phyloP scores from a whole-genome alignment of 306 rosid genomes.

The Luffa aegyptiaca region DNA sequence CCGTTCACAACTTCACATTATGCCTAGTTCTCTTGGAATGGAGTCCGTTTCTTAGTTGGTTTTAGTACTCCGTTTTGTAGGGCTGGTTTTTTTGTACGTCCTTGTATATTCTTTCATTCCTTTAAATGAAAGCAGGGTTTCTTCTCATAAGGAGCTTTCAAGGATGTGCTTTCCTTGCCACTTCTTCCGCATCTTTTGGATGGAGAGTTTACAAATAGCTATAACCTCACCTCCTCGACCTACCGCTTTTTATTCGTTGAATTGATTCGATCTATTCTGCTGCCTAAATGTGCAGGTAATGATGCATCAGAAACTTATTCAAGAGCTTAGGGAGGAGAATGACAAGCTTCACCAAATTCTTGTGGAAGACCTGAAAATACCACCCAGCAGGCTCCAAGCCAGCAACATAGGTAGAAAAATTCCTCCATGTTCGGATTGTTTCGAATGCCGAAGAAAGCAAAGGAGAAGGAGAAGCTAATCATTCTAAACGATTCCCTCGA shows the following conservation, averaged over 20 bases:
- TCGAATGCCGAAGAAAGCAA: conserved; percentile 79
- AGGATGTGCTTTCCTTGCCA: neutral
- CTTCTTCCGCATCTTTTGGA: neutral
- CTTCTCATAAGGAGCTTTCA: neutral
- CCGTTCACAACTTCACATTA: too few relatives aligned
- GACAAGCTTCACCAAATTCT: conserved; percentile 74
- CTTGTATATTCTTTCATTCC: too few relatives aligned
- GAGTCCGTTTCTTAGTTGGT: too few relatives aligned
- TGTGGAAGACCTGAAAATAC: conserved; percentile 66
- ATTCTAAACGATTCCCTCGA: neutral
- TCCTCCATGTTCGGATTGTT: conserved; percentile 52
- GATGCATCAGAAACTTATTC: conserved; percentile 81
- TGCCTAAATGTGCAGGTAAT: conserved; percentile 36
- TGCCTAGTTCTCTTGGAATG: too few relatives aligned
- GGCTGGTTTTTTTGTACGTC: too few relatives aligned
- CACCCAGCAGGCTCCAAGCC: conserved; percentile 54
- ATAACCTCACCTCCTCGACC: neutral
- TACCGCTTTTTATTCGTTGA: neutral
- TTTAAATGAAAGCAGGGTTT: too few relatives aligned
- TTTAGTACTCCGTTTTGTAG: too few relatives aligned
- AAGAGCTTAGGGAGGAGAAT: conserved; percentile 77
- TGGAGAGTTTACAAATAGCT: neutral
- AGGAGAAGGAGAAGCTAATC: conserved; percentile 24
- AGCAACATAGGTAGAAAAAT: conserved; percentile 38
- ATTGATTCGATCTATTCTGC: neutral